These are phyloP conservation scores for Eucalyptus regnans DNA, from an alignment of 345 rosid genomes.

Conservation along the genomic window DNA sequence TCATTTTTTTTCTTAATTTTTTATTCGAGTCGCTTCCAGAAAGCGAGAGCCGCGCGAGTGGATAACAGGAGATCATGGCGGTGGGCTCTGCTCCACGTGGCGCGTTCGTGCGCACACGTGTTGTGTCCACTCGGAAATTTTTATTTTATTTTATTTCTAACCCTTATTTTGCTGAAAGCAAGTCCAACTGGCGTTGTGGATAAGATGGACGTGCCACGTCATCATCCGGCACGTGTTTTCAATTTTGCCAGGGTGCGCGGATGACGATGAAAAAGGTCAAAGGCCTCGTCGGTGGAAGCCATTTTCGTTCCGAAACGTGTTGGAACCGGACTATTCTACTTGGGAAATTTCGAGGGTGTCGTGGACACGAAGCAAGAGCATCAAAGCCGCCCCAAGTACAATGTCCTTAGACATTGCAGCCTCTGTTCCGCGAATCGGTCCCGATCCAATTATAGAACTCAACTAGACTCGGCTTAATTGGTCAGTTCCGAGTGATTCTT, in stretches of 20 bases:
- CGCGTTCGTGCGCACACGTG: not conserved
- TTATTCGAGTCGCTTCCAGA: not conserved
- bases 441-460: rapidly evolving
- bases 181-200: not conserved
- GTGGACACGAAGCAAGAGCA: not conserved
- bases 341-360: not conserved
- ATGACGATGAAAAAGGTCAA: not conserved
- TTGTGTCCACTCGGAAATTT: not conserved
- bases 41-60: not conserved
- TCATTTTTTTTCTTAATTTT: too few relatives aligned
- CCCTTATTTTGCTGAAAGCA: not conserved
- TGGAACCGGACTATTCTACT: not conserved
- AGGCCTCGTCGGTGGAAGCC: not conserved
- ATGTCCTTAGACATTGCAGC: not conserved
- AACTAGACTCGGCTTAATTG: rapidly evolving
- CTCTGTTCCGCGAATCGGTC: rapidly evolving
- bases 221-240: not conserved
- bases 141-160: not conserved
- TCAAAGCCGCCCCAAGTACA: not conserved
- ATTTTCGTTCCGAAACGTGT: not conserved
- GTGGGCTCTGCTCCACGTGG: not conserved
- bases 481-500: rapidly evolving
- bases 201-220: slow-evolving; percentile 1
- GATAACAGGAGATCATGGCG: not conserved
- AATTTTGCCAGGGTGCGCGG: not conserved